Percentiles rank a stretch among this genome's conserved stretches.
Evolutionary conservation across 2,329 filamentous ascomycete species (phyloP).

Genomic region (Ascochyta pisi): DNA sequence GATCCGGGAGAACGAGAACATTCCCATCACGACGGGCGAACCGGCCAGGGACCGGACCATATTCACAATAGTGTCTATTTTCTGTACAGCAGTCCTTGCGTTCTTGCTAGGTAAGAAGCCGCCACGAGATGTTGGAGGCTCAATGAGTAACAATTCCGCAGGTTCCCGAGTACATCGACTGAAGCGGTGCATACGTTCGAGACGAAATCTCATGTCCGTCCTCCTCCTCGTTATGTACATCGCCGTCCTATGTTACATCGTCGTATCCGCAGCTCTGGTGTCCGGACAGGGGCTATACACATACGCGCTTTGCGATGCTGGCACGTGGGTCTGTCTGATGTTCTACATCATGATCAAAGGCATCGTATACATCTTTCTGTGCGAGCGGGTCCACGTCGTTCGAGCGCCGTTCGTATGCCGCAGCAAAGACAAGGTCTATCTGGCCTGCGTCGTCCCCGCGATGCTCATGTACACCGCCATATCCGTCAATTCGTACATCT

Average conservation of each 20-base stretch:
- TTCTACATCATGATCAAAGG: slow-evolving; percentile 47
- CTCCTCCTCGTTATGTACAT: slow-evolving; percentile 27
- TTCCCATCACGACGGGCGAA: slow-evolving; percentile 18
- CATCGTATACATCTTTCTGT: slow-evolving; percentile 47
- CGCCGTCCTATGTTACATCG: slow-evolving; percentile 27
- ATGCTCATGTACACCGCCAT: slow-evolving; percentile 31
- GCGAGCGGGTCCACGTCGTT: slow-evolving; percentile 50
- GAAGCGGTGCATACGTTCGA: slow-evolving; percentile 16
- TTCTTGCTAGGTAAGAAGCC: slow-evolving; percentile 22
- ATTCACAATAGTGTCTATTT: slow-evolving; percentile 19
- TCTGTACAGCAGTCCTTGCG: slow-evolving; percentile 19
- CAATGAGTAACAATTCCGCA: background rate
- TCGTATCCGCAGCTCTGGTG: slow-evolving; percentile 32
- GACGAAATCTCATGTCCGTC: slow-evolving; percentile 24
- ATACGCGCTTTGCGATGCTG: slow-evolving; percentile 35
- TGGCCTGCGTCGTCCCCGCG: slow-evolving; percentile 33
- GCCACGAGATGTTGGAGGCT: background rate
- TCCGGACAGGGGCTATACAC: slow-evolving; percentile 38
- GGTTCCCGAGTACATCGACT: slow-evolving; percentile 19
- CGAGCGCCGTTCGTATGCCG: slow-evolving; percentile 40
- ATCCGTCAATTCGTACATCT: slow-evolving; percentile 33
- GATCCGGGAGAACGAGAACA: slow-evolving; percentile 7
- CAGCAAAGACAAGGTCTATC: slow-evolving; percentile 43
- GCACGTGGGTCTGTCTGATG: slow-evolving; percentile 47
- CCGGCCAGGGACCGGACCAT: slow-evolving; percentile 22